phyloP scores from a whole-genome alignment of 805 yeast genomes.

The Candida krabiensis region DNA sequence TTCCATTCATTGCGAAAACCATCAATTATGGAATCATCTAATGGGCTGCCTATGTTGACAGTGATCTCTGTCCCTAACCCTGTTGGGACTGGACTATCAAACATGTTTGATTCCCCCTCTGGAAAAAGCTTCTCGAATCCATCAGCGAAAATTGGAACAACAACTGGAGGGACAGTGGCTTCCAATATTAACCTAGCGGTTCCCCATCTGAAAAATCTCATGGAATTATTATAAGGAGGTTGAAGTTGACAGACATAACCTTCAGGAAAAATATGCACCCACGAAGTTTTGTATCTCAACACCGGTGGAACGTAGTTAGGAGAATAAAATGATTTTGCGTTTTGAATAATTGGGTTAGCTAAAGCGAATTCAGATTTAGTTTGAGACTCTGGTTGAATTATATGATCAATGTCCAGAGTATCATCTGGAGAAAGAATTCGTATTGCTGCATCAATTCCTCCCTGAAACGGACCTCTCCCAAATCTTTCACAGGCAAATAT shows the following conservation, averaged over 20 bases:
- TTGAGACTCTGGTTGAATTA: slow-evolving; percentile 19
- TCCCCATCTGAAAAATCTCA: slow-evolving; percentile 97
- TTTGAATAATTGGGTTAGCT: slow-evolving; percentile 5
- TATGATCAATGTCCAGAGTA: slow-evolving; percentile 47
- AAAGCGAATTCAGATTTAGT: neutral
- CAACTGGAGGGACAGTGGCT: slow-evolving; percentile 77
- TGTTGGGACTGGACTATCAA: slow-evolving; percentile 60
- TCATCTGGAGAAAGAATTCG: slow-evolving; percentile 78
- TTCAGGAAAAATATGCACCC: slow-evolving; percentile 96
- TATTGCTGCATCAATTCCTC: slow-evolving; percentile 83
- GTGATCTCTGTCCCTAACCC: slow-evolving; percentile 67
- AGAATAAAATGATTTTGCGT: slow-evolving; percentile 26
- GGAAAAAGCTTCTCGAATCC: slow-evolving; percentile 90
- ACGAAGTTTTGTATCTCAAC: slow-evolving; percentile 63
- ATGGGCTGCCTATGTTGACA: slow-evolving; percentile 69
- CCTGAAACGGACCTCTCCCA: slow-evolving; percentile 93
- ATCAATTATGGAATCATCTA: slow-evolving; percentile 60
- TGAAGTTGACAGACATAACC: slow-evolving; percentile 86
- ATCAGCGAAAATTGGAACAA: slow-evolving; percentile 80
- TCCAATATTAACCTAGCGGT: slow-evolving; percentile 81
- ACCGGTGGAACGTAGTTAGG: slow-evolving; percentile 52
- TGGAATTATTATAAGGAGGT: slow-evolving; percentile 78
- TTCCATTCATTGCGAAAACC: slow-evolving; percentile 72
- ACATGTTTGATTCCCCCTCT: slow-evolving; percentile 58
- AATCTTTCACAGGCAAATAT: slow-evolving; percentile 84